These are phyloP conservation scores for Herpetospermum pedunculosum DNA, from an alignment of 306 rosid genomes.

Conservation along the genomic window DNA sequence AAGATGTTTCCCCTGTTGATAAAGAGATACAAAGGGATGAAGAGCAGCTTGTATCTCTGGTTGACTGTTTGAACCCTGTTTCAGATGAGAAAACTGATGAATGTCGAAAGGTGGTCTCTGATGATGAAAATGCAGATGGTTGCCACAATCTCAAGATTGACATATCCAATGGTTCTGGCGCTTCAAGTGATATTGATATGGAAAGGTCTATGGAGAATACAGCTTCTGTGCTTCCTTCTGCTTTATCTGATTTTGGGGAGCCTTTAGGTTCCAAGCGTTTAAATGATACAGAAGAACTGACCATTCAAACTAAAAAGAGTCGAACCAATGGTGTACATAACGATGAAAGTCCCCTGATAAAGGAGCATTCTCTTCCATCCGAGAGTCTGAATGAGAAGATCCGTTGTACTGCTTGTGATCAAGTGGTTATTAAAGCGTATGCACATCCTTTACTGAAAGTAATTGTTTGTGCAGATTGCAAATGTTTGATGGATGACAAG, in stretches of 20 bases:
- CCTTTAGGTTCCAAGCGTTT: conserved; percentile 57
- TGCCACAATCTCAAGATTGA: conserved; percentile 18
- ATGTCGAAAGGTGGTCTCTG: conserved; percentile 15
- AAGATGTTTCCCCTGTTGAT: conserved; percentile 25
- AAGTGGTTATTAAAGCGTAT: conserved; percentile 35
- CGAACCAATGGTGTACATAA: conserved; percentile 25
- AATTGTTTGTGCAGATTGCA: conserved; percentile 65
- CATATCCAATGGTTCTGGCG: conserved; percentile 28
- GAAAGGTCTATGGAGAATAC: conserved; percentile 20
- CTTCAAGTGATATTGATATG: conserved; percentile 22
- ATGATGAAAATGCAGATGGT: conserved; percentile 21
- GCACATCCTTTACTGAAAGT: conserved; percentile 64
- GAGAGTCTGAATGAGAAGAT: conserved; percentile 29
- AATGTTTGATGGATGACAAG: conserved; percentile 35
- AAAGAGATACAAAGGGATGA: conserved; percentile 19
- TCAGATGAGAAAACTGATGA: conserved; percentile 24
- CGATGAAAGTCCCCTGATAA: conserved; percentile 21
- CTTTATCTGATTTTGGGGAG: conserved; percentile 24
- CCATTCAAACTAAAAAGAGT: conserved; percentile 38
- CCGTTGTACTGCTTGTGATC: conserved; percentile 55
- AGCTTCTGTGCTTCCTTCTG: conserved; percentile 19
- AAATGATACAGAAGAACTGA: conserved; percentile 31
- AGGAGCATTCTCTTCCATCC: conserved; percentile 29
- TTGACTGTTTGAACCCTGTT: conserved; percentile 24
- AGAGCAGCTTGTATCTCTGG: conserved; percentile 18